Percentiles rank a stretch among this genome's conserved stretches.
Conservation (phyloP, 306 rosid genomes). For the cucumber (Cucumis sativus) region DNA sequence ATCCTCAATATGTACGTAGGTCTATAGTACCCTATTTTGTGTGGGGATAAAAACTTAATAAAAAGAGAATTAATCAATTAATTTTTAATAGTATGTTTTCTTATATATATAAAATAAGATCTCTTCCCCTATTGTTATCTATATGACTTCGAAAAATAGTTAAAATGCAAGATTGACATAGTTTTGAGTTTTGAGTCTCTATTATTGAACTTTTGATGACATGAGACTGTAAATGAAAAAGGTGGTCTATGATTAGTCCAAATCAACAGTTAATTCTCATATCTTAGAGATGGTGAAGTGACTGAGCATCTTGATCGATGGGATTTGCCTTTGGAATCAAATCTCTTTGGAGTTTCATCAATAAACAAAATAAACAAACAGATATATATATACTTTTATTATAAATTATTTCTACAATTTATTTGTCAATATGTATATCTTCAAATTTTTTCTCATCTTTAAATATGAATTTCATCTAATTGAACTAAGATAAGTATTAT, state of each 20-base stretch:
- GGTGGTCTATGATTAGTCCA: not conserved
- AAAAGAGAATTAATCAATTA: too few relatives aligned
- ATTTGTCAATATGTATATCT: too few relatives aligned
- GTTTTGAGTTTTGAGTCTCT: not conserved
- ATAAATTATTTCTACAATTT: too few relatives aligned
- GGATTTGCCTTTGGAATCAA: conserved; percentile 4
- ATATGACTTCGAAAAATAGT: not conserved
- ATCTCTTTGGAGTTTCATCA: not conserved
- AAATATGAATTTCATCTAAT: too few relatives aligned
- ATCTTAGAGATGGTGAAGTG: not conserved
- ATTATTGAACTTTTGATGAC: not conserved
- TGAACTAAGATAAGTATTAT: too few relatives aligned
- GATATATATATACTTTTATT: too few relatives aligned
- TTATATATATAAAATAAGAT: too few relatives aligned
- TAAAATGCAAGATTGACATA: not conserved
- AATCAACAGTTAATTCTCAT: not conserved
- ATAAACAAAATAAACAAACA: not conserved
- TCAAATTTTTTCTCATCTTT: too few relatives aligned
- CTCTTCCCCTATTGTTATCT: too few relatives aligned
- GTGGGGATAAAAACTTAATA: too few relatives aligned
- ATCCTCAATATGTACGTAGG: too few relatives aligned
- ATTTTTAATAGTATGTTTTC: not conserved
- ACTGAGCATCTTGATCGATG: not conserved
- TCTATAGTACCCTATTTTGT: too few relatives aligned
- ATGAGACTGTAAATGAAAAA: not conserved